These are phyloP conservation scores for Collybiopsis confluens DNA, from an alignment of 768 basidiomycete species.

Conservation along the genomic window DNA sequence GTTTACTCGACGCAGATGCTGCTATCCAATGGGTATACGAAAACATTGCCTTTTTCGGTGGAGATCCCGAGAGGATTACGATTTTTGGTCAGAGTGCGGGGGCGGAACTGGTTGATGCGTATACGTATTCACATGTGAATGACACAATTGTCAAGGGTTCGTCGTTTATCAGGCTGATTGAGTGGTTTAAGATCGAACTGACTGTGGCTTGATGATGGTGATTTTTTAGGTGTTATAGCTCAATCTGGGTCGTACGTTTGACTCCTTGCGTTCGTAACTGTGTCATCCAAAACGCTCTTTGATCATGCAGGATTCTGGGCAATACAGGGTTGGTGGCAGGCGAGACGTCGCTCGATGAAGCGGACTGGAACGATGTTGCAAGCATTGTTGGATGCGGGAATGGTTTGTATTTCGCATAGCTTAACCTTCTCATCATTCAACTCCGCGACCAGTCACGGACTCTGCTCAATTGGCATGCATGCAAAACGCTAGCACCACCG, in stretches of 20 bases:
- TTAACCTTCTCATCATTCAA: neutral
- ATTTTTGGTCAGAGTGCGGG: conserved; percentile 37
- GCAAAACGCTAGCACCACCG: conserved; percentile 26
- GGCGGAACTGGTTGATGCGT: conserved; percentile 27
- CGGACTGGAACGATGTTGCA: conserved; percentile 28
- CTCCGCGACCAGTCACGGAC: conserved; percentile 14
- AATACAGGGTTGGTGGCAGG: neutral
- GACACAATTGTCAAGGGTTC: conserved; percentile 28
- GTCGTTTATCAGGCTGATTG: too few species aligned
- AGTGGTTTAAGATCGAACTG: too few species aligned
- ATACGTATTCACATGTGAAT: conserved; percentile 29
- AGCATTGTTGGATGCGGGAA: conserved; percentile 27
- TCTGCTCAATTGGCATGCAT: conserved; percentile 31
- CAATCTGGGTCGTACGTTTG: conserved; percentile 32
- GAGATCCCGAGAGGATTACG: conserved; percentile 19
- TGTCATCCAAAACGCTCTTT: neutral
- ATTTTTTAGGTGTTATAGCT: conserved; percentile 17
- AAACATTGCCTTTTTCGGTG: conserved; percentile 40
- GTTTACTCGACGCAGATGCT: conserved; percentile 32
- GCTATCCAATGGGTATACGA: conserved; percentile 45
- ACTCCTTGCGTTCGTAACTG: too few species aligned
- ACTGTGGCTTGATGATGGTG: too few species aligned
- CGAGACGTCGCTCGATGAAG: conserved; percentile 14
- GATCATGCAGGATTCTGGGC: conserved; percentile 5
- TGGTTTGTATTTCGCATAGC: conserved; percentile 13